A percentile compares a stretch with the other conserved stretches of the same genome.
Conservation (phyloP, 768 basidiomycete genomes). For the Cytidiella melzeri region DNA sequence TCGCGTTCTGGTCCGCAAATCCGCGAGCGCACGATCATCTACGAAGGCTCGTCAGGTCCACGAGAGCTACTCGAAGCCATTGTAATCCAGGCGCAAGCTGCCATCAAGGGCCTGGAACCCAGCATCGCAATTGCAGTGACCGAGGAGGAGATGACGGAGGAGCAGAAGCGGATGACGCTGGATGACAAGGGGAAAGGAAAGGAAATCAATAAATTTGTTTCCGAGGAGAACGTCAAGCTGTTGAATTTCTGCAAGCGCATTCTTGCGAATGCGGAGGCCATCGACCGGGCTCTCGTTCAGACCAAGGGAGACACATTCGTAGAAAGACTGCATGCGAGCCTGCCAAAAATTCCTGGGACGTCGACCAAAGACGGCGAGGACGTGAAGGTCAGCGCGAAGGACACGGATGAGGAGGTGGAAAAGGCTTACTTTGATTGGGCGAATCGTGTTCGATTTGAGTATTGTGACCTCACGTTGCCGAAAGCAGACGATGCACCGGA, state of each 20-base stretch:
- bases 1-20: conserved; percentile 41
- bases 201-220: conserved; percentile 38
- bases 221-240: conserved; percentile 76
- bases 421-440: conserved; percentile 85
- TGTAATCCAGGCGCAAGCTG: conserved; percentile 89
- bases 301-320: conserved; percentile 89
- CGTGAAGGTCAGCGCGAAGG: conserved; percentile 41
- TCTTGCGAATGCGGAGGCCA: conserved; percentile 71
- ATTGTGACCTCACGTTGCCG: conserved; percentile 75
- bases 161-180: conserved; percentile 80
- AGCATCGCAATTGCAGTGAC: conserved; percentile 40
- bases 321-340: conserved; percentile 62
- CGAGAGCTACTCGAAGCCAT: conserved; percentile 89
- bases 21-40: conserved; percentile 78
- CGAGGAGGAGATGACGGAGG: conserved; percentile 75
- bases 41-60: conserved; percentile 88
- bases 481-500: conserved; percentile 30
- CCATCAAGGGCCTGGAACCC: conserved; percentile 80
- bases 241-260: conserved; percentile 83
- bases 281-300: conserved; percentile 82
- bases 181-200: conserved; percentile 62
- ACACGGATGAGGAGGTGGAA: conserved; percentile 60
- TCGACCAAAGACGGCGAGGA: conserved; percentile 26
- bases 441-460: conserved; percentile 76
- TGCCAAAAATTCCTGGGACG: conserved; percentile 66